A percentile compares a stretch with the other conserved stretches of the same genome.
Conservation (phyloP, 202 grass and related monocot genomes). For the Sporobolus alterniflorus region DNA sequence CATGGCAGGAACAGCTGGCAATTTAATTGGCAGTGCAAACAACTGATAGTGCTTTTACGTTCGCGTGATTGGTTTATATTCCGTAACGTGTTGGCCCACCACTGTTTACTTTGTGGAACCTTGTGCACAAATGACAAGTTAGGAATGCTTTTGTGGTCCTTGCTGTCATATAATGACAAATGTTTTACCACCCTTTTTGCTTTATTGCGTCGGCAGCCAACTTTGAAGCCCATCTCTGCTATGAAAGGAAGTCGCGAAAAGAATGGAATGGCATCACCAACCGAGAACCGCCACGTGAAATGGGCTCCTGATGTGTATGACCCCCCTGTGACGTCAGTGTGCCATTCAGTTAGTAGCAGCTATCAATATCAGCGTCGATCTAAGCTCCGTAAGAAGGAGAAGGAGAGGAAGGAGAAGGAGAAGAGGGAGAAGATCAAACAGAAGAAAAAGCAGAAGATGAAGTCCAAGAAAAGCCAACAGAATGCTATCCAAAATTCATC, state of each 20-base stretch:
- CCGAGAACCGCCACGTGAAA: slow-evolving; percentile 56
- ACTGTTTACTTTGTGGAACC: background rate
- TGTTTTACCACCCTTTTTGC: background rate
- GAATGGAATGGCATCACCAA: slow-evolving; percentile 44
- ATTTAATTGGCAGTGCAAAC: background rate
- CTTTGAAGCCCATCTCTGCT: slow-evolving; percentile 62
- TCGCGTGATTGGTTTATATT: background rate
- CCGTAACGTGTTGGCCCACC: background rate
- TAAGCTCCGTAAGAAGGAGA: slow-evolving; percentile 67
- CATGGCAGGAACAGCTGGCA: background rate
- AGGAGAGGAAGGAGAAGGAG: slow-evolving; percentile 72
- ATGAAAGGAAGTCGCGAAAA: slow-evolving; percentile 80
- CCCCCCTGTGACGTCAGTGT: slow-evolving; percentile 78
- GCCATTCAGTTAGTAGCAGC: slow-evolving; percentile 66
- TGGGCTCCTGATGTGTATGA: slow-evolving; percentile 95
- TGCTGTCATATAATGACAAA: background rate
- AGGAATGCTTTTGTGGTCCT: background rate
- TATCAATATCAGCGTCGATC: slow-evolving; percentile 50
- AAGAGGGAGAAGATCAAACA: slow-evolving; percentile 68
- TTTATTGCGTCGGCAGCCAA: slow-evolving; percentile 14
- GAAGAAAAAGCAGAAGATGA: slow-evolving; percentile 73
- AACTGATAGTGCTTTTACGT: background rate
- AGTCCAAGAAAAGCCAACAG: slow-evolving; percentile 53
- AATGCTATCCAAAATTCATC: no score
- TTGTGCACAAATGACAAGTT: background rate